These are phyloP conservation scores for Abelmoschus esculentus DNA, from an alignment of 345 rosid genomes.

Conservation along the genomic window DNA sequence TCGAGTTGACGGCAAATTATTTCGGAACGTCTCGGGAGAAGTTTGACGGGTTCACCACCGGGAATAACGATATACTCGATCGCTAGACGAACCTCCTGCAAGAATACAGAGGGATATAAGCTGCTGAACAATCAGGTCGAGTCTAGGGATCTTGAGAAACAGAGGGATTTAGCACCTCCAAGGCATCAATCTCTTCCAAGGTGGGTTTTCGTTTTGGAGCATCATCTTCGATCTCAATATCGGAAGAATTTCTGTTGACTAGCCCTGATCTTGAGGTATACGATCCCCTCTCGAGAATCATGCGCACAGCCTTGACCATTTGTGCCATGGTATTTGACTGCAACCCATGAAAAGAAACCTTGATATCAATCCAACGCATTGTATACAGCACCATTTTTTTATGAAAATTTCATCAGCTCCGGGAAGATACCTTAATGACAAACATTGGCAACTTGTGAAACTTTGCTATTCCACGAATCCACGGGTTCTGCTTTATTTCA, in stretches of 20 bases:
- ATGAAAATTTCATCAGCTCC: not conserved
- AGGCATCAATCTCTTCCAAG: constrained; percentile 93
- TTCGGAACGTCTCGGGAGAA: constrained; percentile 80
- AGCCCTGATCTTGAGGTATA: constrained; percentile 33
- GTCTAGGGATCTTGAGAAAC: not conserved
- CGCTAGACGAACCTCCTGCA: constrained; percentile 80
- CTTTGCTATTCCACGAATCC: constrained; percentile 81
- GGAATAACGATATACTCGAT: constrained; percentile 93
- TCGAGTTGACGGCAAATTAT: constrained; percentile 77
- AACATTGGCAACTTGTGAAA: constrained; percentile 64
- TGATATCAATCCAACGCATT: not conserved
- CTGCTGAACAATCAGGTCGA: not conserved
- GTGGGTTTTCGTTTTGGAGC: constrained; percentile 78
- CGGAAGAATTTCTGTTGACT: constrained; percentile 29
- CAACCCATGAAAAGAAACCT: constrained; percentile 12
- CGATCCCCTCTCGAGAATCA: constrained; percentile 74
- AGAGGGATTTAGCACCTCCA: constrained; percentile 49
- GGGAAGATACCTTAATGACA: constrained; percentile 59
- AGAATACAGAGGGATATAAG: constrained; percentile 10
- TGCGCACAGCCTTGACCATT: constrained; percentile 89
- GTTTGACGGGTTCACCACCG: constrained; percentile 93
- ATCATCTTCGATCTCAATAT: constrained; percentile 74
- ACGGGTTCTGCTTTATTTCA: constrained; percentile 73
- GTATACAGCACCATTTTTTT: too few relatives aligned
- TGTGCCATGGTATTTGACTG: constrained; percentile 96